Evolutionary conservation across 768 basidiomycete species (phyloP), one percentile per base, ranked within the genome.

Genomic region (Termitomyces bulborhizus): DNA sequence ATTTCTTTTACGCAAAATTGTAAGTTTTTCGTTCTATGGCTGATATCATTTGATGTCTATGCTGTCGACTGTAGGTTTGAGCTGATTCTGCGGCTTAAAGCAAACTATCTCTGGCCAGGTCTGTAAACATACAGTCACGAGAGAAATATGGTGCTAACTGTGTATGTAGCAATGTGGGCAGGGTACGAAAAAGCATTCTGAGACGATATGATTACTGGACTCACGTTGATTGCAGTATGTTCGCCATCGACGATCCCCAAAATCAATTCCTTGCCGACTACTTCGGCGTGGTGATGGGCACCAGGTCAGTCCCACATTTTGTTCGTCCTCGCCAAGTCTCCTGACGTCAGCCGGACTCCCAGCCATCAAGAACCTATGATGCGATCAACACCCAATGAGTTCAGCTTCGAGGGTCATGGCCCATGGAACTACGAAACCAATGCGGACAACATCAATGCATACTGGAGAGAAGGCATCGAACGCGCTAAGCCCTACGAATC

Each of bases 341-440:
- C 4, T 36, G 21, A 36, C 45, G 9, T 32, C 52, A 24, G 51
- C 31, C 36, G 27, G 32, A 34, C 31, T 53, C 27, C 12, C 34
- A 80, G 80, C 66, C 84, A 86, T 65, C 81, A 88, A 65, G 86
- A 89, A 62, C 86, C 87, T 13, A 86, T 87, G 82, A 81, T 83
- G 74, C 79, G 86, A n/a, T 83, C 84, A 40, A 83, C 81, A 8
- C 85, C 86, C 6, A 76, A 78, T 57, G 85, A 88, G 63, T 88
- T 83, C 75, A 74, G 70, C 56, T 64, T 78, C 9, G 78, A 81
- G 55, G 82, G 79, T 3, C 63, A 62, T 9, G 86, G 86, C 1
- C 60, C 71, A 0, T 90, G 85, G 85, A 78, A 88, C 65, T 86
- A 83, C 64, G 73, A 67, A 37, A 71, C 69, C 13, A 87, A 87